Evolutionary conservation across 306 rosid species (phyloP).

Genomic region (Acacia confusa): DNA sequence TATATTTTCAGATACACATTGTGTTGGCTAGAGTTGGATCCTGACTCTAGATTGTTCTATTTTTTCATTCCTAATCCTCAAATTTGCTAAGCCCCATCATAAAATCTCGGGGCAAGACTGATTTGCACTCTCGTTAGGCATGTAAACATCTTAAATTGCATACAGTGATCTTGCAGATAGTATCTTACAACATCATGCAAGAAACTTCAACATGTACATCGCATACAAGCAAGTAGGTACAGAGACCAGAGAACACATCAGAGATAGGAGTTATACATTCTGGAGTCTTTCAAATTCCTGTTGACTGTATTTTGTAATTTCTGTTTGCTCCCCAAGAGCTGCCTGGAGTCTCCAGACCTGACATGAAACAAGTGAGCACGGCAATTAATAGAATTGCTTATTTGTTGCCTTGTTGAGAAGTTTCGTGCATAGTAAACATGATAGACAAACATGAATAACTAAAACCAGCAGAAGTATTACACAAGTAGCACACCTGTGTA

Average conservation of each 20-base stretch:
- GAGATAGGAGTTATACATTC: conserved; percentile 47
- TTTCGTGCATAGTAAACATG: not conserved
- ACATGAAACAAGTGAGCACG: not conserved
- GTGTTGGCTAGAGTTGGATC: too few relatives aligned
- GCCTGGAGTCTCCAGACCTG: conserved; percentile 89
- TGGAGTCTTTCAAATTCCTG: conserved; percentile 16
- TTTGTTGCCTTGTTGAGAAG: not conserved
- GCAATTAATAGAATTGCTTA: not conserved
- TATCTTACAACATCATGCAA: not conserved
- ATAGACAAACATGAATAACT: not conserved
- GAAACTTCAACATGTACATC: not conserved
- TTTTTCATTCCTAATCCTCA: too few relatives aligned
- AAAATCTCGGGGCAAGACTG: not conserved
- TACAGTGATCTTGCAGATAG: not conserved
- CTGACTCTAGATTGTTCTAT: too few relatives aligned
- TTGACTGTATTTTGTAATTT: conserved; percentile 19
- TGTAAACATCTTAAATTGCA: conserved; percentile 12
- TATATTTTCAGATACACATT: too few relatives aligned
- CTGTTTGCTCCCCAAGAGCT: conserved; percentile 71
- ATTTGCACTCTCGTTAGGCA: not conserved
- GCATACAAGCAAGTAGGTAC: not conserved
- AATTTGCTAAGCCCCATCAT: too few relatives aligned
- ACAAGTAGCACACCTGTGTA: not conserved
- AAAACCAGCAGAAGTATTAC: not conserved
- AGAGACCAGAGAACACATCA: not conserved